Base-by-base conservation (phyloP, 1,284 basidiomycete genomes). In the Schizopora paradoxa region DNA sequence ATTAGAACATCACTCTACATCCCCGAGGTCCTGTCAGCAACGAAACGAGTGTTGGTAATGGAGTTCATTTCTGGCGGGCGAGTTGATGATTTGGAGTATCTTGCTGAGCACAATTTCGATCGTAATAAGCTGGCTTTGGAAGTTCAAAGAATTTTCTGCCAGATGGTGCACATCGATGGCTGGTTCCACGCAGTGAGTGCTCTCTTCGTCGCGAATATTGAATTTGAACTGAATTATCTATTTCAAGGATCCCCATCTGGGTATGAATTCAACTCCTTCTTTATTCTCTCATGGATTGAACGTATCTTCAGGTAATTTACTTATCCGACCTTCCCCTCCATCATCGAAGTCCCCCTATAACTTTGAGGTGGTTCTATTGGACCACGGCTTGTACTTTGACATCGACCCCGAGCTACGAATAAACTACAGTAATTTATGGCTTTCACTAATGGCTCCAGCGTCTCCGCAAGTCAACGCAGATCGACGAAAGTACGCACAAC, bases 161-260 rank as follows among this genome's bases (percentile, higher is more conserved):
- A 84, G 59, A 99, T 99, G 96, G 91, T 99, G 16, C 97, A 98
- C 60, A 64, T 97, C 31, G 91, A 97, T 61, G 95, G 95, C 28
- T 93, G 82, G 76, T 90, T 91, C 62, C 86, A 90, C 67, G 88
- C 80, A 26, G 87, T 86, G 58, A 59, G 80, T 66, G 18, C 13
- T 40, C 19, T 16, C 27, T 42, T 31, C 33, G 40, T 28, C 33
- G 33, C 29, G 29, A 35, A 27, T 16, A 28, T 47, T 16, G 25
- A 16, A 34, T 45, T 29, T 6, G n/a, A n/a, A 16, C 5, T 28
- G 11, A 27, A 27, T 35, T 16, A 29, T 13, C 8, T 31, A 31
- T 52, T 43, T 41, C 10, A 54, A 86, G 83, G 86, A 88, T 57
- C 86, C 86, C 16, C 86, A 89, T 61, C 80, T 82, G 56, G 84